A percentile compares a stretch with the other conserved stretches of the same genome.
Evolutionary conservation across 805 yeast genomes (phyloP).

Genomic region (Yamadazyma sp.): DNA sequence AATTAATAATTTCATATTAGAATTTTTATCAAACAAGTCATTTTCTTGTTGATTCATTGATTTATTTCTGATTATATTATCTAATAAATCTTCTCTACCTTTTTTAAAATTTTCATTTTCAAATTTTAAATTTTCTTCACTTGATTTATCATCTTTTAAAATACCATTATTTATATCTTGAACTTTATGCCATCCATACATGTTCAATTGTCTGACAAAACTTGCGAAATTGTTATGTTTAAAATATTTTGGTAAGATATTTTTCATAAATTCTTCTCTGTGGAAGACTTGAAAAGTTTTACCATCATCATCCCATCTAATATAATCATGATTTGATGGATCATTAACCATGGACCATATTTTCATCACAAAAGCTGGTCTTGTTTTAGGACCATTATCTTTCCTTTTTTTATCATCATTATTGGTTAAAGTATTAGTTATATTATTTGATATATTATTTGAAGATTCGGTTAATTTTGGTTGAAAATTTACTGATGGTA

Average conservation of each 20-base stretch:
- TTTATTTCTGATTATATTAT: conserved; percentile 78
- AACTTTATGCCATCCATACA: conserved; percentile 99
- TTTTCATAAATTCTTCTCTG: conserved; percentile 80
- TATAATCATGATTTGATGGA: conserved; percentile 60
- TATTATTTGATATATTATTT: background rate
- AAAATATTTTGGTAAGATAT: conserved; percentile 84
- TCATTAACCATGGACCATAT: conserved; percentile 96
- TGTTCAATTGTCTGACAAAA: conserved; percentile 91
- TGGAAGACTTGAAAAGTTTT: conserved; percentile 79
- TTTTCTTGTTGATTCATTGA: conserved; percentile 24
- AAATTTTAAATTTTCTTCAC: conserved; percentile 88
- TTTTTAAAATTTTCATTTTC: conserved; percentile 74
- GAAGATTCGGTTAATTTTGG: background rate
- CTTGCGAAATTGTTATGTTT: conserved; percentile 93
- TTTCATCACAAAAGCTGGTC: conserved; percentile 91
- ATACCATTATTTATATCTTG: conserved; percentile 87
- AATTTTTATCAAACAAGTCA: conserved; percentile 18
- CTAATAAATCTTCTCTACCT: conserved; percentile 81
- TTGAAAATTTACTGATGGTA: conserved; percentile 19
- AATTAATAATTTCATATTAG: conserved; percentile 53
- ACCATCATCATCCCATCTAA: conserved; percentile 86
- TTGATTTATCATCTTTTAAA: conserved; percentile 39
- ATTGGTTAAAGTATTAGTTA: background rate
- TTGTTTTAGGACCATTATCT: conserved; percentile 45
- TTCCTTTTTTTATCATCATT: conserved; percentile 23